Base-by-base conservation (phyloP, 1,284 basidiomycete species). In the Puccinia novopanici region DNA sequence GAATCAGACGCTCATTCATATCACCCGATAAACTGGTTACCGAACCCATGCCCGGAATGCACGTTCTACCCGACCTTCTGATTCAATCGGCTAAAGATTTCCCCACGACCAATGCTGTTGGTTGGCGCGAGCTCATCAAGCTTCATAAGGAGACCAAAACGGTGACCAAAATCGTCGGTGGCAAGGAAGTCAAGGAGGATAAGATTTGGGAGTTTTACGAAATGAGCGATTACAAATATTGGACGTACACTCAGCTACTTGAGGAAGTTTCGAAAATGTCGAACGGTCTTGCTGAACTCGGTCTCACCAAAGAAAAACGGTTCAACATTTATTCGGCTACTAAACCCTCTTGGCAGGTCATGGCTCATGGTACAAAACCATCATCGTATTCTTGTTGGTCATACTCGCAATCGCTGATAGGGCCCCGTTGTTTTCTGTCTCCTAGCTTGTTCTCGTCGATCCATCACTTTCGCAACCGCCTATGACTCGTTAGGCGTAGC, bases 121-220 rank as follows among this genome's bases (percentile, higher is more conserved):
- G 95, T 0, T 92, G 90, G 88, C 89, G 96, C 74, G 92, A 94
- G 82, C 85, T 95, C 34, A 85, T 93, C 74, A 86, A 89, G 37
- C 88, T 91, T 61, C 89, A 94, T 86, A 90, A 93, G 83, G 96
- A 98, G 87, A 91, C 92, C 86, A 98, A 98, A 88, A 91, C 94
- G 84, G 89, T 99, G 61, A 92, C 75, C 90, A 89, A 74, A 83
- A 85, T 80, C 82, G 84, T 87, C 70, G 86, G 85, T 22, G 96
- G 95, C 59, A 91, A 95, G 86, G 91, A 95, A 86, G 88, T 91
- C 71, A 91, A 88, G 55, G 92, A 95, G 88, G 92, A 87, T 85
- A 98, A 98, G 90, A 93, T 89, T 81, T 99, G 97, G 95, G 93
- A 92, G 86, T 98, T 92, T 87, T 98, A 93, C 87, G 90, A 97